Evolutionary conservation across 768 basidiomycete species (phyloP).

Genomic region (Roridomyces roridus): DNA sequence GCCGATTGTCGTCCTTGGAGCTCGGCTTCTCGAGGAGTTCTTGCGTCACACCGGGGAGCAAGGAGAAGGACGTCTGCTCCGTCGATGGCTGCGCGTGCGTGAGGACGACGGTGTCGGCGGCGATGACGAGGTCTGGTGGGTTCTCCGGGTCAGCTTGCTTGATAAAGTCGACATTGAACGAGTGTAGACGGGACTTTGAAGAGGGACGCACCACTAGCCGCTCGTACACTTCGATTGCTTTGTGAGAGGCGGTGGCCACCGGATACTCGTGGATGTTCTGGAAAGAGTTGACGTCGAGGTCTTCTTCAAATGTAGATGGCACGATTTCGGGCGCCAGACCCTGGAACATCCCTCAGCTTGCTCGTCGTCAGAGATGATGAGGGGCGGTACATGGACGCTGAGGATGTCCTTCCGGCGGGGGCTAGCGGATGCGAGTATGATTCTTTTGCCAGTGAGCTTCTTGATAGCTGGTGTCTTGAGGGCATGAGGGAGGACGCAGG

Average conservation of each 20-base stretch:
- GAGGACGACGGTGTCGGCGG: constrained; percentile 95
- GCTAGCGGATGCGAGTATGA: constrained; percentile 87
- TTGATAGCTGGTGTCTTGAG: constrained; percentile 64
- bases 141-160: constrained; percentile 66
- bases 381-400: constrained; percentile 66
- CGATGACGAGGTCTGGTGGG: constrained; percentile 81
- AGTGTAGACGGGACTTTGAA: not conserved
- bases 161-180: constrained; percentile 2
- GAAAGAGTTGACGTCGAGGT: constrained; percentile 71
- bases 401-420: constrained; percentile 88
- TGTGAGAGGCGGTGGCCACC: constrained; percentile 75
- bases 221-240: constrained; percentile 89
- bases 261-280: constrained; percentile 77
- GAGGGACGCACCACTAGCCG: constrained; percentile 65
- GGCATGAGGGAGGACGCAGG: constrained; percentile 61
- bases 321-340: constrained; percentile 70
- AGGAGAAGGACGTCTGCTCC: constrained; percentile 59
- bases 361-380: not conserved
- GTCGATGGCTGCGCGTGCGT: constrained; percentile 71
- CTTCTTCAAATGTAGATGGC: constrained; percentile 82
- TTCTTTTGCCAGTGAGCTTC: constrained; percentile 76
- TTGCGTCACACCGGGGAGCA: constrained; percentile 58
- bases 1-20: constrained; percentile 79
- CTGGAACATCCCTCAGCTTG: constrained; percentile 18
- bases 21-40: constrained; percentile 90